A percentile compares a stretch with the other conserved stretches of the same genome.
These are phyloP conservation scores for Mycocalia duriaeana DNA, from an alignment of 1,284 basidiomycete species.

Conservation along the genomic window DNA sequence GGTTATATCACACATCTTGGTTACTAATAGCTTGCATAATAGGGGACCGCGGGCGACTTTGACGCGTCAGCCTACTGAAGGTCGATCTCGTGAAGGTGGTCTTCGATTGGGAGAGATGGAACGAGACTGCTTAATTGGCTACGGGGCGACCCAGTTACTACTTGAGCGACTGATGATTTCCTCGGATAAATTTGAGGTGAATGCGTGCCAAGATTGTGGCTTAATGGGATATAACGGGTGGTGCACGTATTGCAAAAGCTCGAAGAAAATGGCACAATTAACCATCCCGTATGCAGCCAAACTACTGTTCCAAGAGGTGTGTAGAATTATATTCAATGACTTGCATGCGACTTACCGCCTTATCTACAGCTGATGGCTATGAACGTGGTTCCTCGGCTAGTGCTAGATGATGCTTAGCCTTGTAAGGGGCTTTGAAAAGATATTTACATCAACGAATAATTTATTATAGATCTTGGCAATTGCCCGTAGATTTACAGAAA, in stretches of 20 bases:
- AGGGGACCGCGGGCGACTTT: conserved; percentile 94
- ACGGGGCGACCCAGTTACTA: conserved; percentile 93
- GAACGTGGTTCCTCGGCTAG: conserved; percentile 85
- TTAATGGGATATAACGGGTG: conserved; percentile 96
- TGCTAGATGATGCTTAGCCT: conserved; percentile 82
- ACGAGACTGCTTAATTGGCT: conserved; percentile 92
- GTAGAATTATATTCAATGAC: conserved; percentile 18
- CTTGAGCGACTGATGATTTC: conserved; percentile 98
- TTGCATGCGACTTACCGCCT: conserved; percentile 5
- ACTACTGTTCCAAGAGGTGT: conserved; percentile 92
- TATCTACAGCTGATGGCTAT: conserved; percentile 79
- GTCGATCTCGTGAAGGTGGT: conserved; percentile 95
- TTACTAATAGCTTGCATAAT: conserved; percentile 13
- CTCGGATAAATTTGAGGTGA: conserved; percentile 95
- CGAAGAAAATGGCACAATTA: conserved; percentile 91
- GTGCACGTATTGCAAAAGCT: conserved; percentile 95
- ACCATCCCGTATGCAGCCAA: conserved; percentile 99
- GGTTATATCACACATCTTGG: no score
- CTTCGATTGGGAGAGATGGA: conserved; percentile 99
- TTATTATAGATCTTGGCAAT: no score
- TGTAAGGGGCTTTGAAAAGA: no score
- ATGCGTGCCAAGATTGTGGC: conserved; percentile 93
- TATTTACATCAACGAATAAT: no score
- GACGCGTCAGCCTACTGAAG: conserved; percentile 97
- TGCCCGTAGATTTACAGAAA: no score